phyloP scores from a whole-genome alignment of 768 basidiomycete genomes.

The Hygrophorus russula region DNA sequence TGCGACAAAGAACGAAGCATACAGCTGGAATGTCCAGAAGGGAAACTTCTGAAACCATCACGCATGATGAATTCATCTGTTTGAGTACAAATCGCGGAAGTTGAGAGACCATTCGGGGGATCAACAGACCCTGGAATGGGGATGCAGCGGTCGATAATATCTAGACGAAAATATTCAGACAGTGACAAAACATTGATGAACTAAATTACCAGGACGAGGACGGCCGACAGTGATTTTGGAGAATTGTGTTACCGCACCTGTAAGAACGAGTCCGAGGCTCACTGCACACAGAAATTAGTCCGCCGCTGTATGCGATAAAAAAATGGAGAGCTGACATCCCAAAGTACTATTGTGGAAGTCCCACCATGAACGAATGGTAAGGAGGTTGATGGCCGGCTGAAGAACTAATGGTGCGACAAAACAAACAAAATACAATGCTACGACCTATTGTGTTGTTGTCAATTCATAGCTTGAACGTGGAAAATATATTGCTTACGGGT shows the following conservation, averaged over 20 bases:
- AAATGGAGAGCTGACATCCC: constrained; percentile 22
- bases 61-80: constrained; percentile 41
- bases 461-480: constrained; percentile 1
- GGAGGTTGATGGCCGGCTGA: constrained; percentile 54
- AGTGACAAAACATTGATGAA: background rate
- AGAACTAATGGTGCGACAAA: constrained; percentile 59
- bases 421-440: constrained; percentile 39
- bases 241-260: constrained; percentile 77
- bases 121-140: constrained; percentile 56
- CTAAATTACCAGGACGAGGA: constrained; percentile 63
- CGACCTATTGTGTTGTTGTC: constrained; percentile 20
- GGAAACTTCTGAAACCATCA: constrained; percentile 90
- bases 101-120: constrained; percentile 61
- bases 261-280: constrained; percentile 60
- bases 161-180: constrained; percentile 18
- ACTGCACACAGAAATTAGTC: constrained; percentile 26
- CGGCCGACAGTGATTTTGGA: constrained; percentile 83
- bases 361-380: constrained; percentile 80
- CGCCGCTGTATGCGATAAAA: constrained; percentile 1
- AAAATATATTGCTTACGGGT: constrained; percentile 35
- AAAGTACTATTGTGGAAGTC: constrained; percentile 66
- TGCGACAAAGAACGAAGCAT: constrained; percentile 13
- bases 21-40: constrained; percentile 86
- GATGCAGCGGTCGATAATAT: constrained; percentile 61
- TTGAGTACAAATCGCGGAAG: constrained; percentile 73